Conservation (phyloP, 441 rosid genomes). For the Pelargonium citronellum region DNA sequence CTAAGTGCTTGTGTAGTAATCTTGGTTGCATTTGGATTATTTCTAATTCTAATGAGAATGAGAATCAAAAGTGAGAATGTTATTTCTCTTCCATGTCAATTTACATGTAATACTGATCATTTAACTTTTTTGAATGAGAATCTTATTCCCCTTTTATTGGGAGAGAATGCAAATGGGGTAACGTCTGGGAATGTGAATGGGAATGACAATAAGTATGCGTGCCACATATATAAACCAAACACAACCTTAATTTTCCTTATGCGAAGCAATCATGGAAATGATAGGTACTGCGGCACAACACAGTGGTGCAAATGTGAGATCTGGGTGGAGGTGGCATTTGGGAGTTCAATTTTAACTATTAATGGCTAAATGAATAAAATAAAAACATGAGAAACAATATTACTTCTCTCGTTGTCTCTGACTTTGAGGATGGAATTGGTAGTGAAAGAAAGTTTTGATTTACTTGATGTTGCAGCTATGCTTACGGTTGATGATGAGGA, state of each 20-base stretch:
- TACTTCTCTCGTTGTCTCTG: neutral
- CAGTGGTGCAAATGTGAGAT: neutral
- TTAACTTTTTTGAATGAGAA: neutral
- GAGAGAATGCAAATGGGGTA: neutral
- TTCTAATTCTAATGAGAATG: no score
- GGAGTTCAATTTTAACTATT: neutral
- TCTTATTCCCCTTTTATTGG: neutral
- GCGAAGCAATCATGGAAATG: no score
- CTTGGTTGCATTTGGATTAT: no score
- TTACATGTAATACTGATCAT: neutral
- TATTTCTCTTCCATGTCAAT: neutral
- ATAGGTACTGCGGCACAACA: neutral
- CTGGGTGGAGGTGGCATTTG: neutral
- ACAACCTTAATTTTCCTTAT: no score
- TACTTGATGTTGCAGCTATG: constrained; percentile 45
- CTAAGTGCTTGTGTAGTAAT: no score
- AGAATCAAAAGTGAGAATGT: neutral
- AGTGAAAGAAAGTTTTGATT: neutral
- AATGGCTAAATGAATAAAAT: neutral
- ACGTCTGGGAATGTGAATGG: neutral
- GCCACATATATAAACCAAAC: no score
- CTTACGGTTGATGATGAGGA: constrained; percentile 79
- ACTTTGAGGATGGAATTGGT: neutral
- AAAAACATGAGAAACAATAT: neutral
- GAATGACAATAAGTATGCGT: neutral